Evolutionary conservation across 148 eudicot species (phyloP).

Genomic region (Heliamphora exappendiculata): DNA sequence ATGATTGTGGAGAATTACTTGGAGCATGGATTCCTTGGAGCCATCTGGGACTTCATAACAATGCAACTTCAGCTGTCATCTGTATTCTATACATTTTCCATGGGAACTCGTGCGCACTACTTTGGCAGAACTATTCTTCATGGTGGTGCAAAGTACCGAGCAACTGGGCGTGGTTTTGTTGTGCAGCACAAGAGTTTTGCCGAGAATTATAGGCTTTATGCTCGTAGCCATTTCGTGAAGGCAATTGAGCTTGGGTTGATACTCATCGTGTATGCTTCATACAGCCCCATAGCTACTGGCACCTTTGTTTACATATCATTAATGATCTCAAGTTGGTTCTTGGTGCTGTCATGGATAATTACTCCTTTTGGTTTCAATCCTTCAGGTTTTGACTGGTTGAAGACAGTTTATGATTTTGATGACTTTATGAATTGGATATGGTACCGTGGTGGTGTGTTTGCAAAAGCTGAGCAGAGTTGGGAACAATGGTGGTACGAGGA

Average conservation of each 20-base stretch:
- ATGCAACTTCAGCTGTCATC: conserved; percentile 90
- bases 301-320: conserved; percentile 75
- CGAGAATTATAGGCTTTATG: conserved; percentile 75
- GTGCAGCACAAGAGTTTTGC: conserved; percentile 85
- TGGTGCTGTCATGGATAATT: conserved; percentile 77
- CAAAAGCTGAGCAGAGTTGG: conserved; percentile 86
- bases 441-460: conserved; percentile 77
- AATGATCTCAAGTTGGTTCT: conserved; percentile 86
- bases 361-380: conserved; percentile 91
- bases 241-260: conserved; percentile 84
- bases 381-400: conserved; percentile 90
- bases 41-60: conserved; percentile 81
- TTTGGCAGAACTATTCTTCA: conserved; percentile 89
- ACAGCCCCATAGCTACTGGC: conserved; percentile 68
- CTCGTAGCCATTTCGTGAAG: conserved; percentile 85
- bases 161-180: conserved; percentile 95
- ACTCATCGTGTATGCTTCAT: conserved; percentile 67
- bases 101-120: conserved; percentile 89
- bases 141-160: conserved; percentile 91
- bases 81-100: conserved; percentile 76
- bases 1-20: conserved; percentile 82
- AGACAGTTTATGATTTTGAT: conserved; percentile 83
- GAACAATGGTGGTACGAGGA: conserved; percentile 94
- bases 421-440: conserved; percentile 93
- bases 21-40: conserved; percentile 75